Conservation (phyloP, 306 rosid genomes). For the Urtica urens region DNA sequence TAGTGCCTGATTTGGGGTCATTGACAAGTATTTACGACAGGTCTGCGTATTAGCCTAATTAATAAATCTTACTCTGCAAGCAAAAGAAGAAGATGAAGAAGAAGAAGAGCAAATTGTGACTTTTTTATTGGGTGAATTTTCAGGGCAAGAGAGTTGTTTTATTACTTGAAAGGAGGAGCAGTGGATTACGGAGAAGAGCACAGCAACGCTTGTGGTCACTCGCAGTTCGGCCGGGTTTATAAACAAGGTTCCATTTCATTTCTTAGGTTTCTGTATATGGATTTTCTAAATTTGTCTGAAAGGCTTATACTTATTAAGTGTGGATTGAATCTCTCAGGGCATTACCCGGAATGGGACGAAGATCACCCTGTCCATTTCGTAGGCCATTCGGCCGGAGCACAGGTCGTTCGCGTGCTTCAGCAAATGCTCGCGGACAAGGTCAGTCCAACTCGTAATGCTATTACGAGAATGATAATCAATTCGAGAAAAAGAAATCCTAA, state of each 20-base stretch:
- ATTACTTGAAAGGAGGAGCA: conserved; percentile 88
- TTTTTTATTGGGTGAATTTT: conserved; percentile 9
- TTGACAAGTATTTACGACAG: conserved; percentile 81
- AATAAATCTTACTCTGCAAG: not conserved
- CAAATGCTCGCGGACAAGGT: conserved; percentile 99
- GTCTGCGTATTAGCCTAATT: conserved; percentile 21
- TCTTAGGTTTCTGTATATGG: conserved; percentile 8
- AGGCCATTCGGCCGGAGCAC: conserved; percentile 96
- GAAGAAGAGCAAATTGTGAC: not conserved
- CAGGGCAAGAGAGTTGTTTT: conserved; percentile 95
- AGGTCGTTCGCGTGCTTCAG: conserved; percentile 84
- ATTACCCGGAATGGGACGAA: conserved; percentile 96
- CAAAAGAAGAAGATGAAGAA: not conserved
- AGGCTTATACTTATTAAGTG: no score
- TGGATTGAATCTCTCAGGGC: conserved; percentile 39
- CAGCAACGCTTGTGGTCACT: conserved; percentile 78
- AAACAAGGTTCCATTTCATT: conserved; percentile 50
- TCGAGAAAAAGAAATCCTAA: not conserved
- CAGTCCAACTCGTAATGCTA: conserved; percentile 7
- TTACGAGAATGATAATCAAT: not conserved
- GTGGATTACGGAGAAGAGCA: conserved; percentile 94
- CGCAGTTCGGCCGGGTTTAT: conserved; percentile 65
- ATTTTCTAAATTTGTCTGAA: not conserved
- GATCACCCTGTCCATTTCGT: conserved; percentile 93
- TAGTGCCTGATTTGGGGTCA: conserved; percentile 97